phyloP scores from a whole-genome alignment of 768 basidiomycete species.

The Ramaria rubella region DNA sequence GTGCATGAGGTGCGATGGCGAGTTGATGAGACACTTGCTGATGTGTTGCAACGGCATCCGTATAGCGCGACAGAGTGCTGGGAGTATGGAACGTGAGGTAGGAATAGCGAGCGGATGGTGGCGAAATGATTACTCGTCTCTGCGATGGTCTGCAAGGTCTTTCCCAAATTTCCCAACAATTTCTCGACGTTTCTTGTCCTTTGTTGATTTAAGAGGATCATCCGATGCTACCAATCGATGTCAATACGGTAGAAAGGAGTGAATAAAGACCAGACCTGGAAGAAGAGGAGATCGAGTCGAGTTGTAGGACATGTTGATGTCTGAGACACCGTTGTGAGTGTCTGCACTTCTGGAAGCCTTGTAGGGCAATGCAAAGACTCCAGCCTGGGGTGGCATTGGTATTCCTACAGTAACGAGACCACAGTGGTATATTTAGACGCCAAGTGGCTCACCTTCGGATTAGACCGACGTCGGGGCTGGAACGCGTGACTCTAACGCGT shows the following conservation, averaged over 20 bases:
- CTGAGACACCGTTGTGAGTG: conserved; percentile 18
- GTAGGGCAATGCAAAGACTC: conserved; percentile 58
- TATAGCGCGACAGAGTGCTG: conserved; percentile 31
- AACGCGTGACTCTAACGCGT: conserved; percentile 4
- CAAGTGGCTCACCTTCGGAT: not conserved
- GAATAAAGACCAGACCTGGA: not conserved
- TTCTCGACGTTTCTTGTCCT: conserved; percentile 64
- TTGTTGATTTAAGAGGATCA: conserved; percentile 34
- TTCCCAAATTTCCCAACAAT: conserved; percentile 63
- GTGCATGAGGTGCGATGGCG: conserved; percentile 59
- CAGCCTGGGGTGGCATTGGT: conserved; percentile 62
- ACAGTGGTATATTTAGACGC: not conserved
- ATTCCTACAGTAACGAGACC: not conserved
- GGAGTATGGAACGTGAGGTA: conserved; percentile 5
- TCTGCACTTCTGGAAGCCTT: conserved; percentile 35
- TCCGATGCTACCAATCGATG: conserved; percentile 21
- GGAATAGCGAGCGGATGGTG: not conserved
- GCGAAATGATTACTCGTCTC: conserved; percentile 57
- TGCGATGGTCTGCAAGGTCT: conserved; percentile 58
- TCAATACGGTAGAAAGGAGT: conserved; percentile 22
- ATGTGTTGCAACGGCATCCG: conserved; percentile 57
- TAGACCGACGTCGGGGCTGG: not conserved
- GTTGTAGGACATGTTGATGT: conserved; percentile 4
- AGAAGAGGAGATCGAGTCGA: not conserved
- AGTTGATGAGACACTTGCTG: conserved; percentile 55